phyloP scores from a whole-genome alignment of 768 basidiomycete species.

The Fistulinella prunicolor region DNA sequence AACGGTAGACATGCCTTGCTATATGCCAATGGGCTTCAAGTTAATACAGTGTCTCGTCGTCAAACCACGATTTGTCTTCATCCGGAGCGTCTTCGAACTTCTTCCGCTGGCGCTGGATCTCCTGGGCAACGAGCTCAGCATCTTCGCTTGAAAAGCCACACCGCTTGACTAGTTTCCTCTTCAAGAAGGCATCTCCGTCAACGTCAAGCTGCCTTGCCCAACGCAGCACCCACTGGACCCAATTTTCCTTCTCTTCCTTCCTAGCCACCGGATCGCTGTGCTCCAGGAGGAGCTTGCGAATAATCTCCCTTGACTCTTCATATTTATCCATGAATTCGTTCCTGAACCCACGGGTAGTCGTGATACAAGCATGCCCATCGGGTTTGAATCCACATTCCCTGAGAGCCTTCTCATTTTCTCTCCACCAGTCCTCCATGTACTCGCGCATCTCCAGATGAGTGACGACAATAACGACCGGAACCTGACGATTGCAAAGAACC shows the following conservation, averaged over 20 bases:
- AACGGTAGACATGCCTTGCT: no score
- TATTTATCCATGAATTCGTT: conserved; percentile 30
- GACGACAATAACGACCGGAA: conserved; percentile 32
- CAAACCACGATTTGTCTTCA: conserved; percentile 21
- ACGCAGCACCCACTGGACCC: conserved; percentile 25
- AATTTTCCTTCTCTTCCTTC: conserved; percentile 25
- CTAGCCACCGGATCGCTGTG: conserved; percentile 11
- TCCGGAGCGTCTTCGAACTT: conserved; percentile 4
- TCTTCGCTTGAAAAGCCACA: conserved; percentile 24
- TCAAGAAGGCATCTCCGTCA: conserved; percentile 10
- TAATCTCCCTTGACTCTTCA: conserved; percentile 27
- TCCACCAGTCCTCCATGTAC: conserved; percentile 41
- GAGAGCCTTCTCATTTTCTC: conserved; percentile 33
- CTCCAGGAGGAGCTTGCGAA: conserved; percentile 20
- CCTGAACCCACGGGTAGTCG: conserved; percentile 28
- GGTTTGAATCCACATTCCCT: conserved; percentile 32
- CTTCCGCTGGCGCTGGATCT: conserved; percentile 16
- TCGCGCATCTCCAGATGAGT: conserved; percentile 35
- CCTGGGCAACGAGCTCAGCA: conserved; percentile 16
- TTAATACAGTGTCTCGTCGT: conserved; percentile 14
- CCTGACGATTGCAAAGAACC: conserved; percentile 35
- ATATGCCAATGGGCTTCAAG: no score
- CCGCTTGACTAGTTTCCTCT: conserved; percentile 20
- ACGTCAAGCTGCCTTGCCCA: conserved; percentile 8
- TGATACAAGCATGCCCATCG: conserved; percentile 40